Percentiles rank a stretch among this genome's conserved stretches.
Evolutionary conservation across 1,139 yeast species (phyloP).

Genomic region (Nakaseomyces glabratus): DNA sequence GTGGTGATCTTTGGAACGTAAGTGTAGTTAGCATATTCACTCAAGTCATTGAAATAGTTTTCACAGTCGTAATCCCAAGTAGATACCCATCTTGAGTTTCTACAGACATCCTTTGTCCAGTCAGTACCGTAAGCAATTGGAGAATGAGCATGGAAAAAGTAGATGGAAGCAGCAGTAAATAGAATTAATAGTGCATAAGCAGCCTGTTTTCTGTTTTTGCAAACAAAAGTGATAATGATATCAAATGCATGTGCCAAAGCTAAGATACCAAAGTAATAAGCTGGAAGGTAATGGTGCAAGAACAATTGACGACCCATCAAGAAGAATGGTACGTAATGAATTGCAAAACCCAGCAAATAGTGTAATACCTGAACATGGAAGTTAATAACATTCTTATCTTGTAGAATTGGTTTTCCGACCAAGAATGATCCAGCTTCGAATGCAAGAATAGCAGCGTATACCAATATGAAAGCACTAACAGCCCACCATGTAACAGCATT

Average conservation of each 20-base stretch:
- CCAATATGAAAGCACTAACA: slow-evolving; percentile 48
- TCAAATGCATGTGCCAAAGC: slow-evolving; percentile 79
- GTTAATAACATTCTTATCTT: slow-evolving; percentile 50
- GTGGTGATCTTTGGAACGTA: slow-evolving; percentile 1
- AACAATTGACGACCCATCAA: slow-evolving; percentile 91
- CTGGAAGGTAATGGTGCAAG: slow-evolving; percentile 86
- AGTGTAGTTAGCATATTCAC: slow-evolving; percentile 14
- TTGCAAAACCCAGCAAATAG: slow-evolving; percentile 69
- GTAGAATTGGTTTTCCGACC: slow-evolving; percentile 43
- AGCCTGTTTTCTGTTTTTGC: slow-evolving; percentile 35
- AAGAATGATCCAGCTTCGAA: slow-evolving; percentile 70
- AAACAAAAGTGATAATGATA: slow-evolving; percentile 43
- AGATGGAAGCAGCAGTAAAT: slow-evolving; percentile 44
- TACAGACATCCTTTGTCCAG: slow-evolving; percentile 71
- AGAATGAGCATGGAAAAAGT: slow-evolving; percentile 55
- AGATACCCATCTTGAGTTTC: slow-evolving; percentile 46
- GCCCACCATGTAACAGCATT: slow-evolving; percentile 90
- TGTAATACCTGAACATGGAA: slow-evolving; percentile 64
- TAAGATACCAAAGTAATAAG: slow-evolving; percentile 79
- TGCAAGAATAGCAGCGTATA: slow-evolving; percentile 46
- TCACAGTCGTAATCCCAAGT: slow-evolving; percentile 86
- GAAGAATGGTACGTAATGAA: slow-evolving; percentile 81
- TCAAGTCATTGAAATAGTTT: slow-evolving; percentile 32
- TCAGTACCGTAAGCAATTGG: slow-evolving; percentile 69
- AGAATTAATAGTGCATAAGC: slow-evolving; percentile 40